Percentiles rank a stretch among this genome's conserved stretches.
phyloP scores from a whole-genome alignment of 352 stramenopile species.

The Phytopythium cucurbitacearum region DNA sequence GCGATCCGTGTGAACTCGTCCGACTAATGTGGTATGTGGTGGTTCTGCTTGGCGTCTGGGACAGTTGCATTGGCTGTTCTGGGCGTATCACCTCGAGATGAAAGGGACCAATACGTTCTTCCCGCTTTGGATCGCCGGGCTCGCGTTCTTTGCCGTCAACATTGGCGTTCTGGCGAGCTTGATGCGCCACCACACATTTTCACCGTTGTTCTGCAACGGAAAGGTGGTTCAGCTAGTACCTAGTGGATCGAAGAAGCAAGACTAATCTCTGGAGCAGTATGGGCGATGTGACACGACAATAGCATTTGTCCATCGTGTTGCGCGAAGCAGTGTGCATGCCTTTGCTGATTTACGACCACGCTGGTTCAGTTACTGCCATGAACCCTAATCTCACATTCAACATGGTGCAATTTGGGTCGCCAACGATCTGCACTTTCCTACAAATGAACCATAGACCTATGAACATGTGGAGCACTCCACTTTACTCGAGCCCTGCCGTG shows the following conservation, averaged over 20 bases:
- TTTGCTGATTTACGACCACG: too few relatives aligned
- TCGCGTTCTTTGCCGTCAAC: slow-evolving; percentile 90
- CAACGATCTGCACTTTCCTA: too few relatives aligned
- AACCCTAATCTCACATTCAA: too few relatives aligned
- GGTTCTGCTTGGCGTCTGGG: background rate
- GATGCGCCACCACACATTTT: slow-evolving; percentile 60
- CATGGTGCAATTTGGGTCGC: too few relatives aligned
- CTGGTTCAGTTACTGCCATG: too few relatives aligned
- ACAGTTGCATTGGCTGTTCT: slow-evolving; percentile 87
- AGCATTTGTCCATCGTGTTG: too few relatives aligned
- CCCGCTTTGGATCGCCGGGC: slow-evolving; percentile 76
- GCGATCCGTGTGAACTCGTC: background rate
- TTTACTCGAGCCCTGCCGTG: too few relatives aligned
- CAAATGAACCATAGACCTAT: too few relatives aligned
- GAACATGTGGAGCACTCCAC: too few relatives aligned
- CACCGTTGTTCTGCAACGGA: slow-evolving; percentile 51
- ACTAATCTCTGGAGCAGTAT: too few relatives aligned
- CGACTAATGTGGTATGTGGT: background rate
- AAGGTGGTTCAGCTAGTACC: slow-evolving; percentile 33
- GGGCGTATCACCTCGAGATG: slow-evolving; percentile 90
- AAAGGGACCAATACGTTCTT: slow-evolving; percentile 88
- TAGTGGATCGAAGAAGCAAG: slow-evolving; percentile 13
- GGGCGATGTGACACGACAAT: too few relatives aligned
- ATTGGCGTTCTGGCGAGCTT: slow-evolving; percentile 70
- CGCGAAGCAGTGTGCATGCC: too few relatives aligned